phyloP scores from a whole-genome alignment of 495 filamentous ascomycete genomes.

The Aspergillus steynii region DNA sequence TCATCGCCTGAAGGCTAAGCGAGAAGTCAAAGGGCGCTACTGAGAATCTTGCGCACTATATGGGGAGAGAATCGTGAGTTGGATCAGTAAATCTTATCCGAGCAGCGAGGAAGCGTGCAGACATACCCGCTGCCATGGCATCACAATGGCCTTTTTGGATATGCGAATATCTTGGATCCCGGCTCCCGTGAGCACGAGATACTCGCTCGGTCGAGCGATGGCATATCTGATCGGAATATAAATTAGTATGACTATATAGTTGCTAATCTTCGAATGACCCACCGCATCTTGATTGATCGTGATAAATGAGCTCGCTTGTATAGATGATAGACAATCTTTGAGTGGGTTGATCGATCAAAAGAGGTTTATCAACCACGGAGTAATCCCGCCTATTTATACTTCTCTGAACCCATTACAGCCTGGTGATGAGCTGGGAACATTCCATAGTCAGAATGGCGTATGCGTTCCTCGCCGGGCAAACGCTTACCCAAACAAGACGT shows the following conservation, averaged over 20 bases:
- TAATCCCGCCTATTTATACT: not conserved
- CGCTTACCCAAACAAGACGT: not conserved
- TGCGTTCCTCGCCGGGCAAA: not conserved
- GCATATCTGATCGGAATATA: constrained; percentile 27
- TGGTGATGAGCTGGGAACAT: too few relatives aligned
- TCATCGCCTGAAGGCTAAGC: constrained; percentile 80
- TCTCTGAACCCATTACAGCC: too few relatives aligned
- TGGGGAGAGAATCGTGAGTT: constrained; percentile 12
- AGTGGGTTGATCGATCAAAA: not conserved
- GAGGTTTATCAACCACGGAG: not conserved
- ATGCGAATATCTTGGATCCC: constrained; percentile 69
- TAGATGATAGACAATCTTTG: not conserved
- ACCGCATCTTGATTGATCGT: not conserved
- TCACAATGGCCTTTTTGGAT: constrained; percentile 69
- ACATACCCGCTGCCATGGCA: constrained; percentile 62
- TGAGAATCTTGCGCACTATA: constrained; percentile 46
- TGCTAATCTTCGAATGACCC: not conserved
- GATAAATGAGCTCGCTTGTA: not conserved
- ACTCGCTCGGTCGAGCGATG: constrained; percentile 48
- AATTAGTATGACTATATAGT: not conserved
- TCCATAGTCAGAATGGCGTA: not conserved
- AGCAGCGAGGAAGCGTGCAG: not conserved
- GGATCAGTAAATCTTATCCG: not conserved
- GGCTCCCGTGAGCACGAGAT: constrained; percentile 81
- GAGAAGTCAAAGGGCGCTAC: constrained; percentile 77